Percentiles rank a stretch among this genome's conserved stretches.
Conservation (phyloP, 2,329 filamentous ascomycete species). For the Cladophialophora chaetospira region DNA sequence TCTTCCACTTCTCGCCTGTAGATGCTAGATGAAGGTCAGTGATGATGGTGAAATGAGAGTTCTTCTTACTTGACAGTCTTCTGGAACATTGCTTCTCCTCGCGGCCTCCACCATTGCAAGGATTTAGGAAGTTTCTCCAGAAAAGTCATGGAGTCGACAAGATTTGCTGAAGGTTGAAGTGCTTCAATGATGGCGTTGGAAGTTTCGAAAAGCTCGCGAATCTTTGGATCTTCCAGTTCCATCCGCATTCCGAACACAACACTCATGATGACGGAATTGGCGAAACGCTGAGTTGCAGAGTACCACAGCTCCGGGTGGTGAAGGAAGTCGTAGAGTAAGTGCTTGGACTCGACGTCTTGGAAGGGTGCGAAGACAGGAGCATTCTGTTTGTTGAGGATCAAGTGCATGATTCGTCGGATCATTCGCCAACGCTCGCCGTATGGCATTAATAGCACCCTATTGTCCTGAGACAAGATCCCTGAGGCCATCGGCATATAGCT, state of each 20-base stretch:
- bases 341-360: conserved; percentile 29
- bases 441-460: conserved; percentile 52
- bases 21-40: conserved; percentile 19
- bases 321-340: conserved; percentile 27
- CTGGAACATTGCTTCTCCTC: conserved; percentile 44
- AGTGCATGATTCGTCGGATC: conserved; percentile 31
- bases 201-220: conserved; percentile 41
- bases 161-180: conserved; percentile 42
- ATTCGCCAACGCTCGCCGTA: conserved; percentile 32
- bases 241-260: conserved; percentile 56
- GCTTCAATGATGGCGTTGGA: conserved; percentile 41
- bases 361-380: conserved; percentile 27
- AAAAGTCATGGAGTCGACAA: conserved; percentile 51
- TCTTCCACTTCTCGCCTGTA: conserved; percentile 34
- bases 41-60: background rate
- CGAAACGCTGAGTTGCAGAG: conserved; percentile 46
- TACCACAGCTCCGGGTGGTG: conserved; percentile 39
- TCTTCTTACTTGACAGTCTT: conserved; percentile 27
- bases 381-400: conserved; percentile 31
- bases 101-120: conserved; percentile 49
- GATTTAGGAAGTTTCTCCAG: conserved; percentile 48
- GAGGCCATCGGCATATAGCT: conserved; percentile 34
- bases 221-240: conserved; percentile 33
- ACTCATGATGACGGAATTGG: conserved; percentile 43
- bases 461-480: conserved; percentile 38